Evolutionary conservation across 2,329 filamentous ascomycete species (phyloP).

Genomic region (Diaporthe velutina): DNA sequence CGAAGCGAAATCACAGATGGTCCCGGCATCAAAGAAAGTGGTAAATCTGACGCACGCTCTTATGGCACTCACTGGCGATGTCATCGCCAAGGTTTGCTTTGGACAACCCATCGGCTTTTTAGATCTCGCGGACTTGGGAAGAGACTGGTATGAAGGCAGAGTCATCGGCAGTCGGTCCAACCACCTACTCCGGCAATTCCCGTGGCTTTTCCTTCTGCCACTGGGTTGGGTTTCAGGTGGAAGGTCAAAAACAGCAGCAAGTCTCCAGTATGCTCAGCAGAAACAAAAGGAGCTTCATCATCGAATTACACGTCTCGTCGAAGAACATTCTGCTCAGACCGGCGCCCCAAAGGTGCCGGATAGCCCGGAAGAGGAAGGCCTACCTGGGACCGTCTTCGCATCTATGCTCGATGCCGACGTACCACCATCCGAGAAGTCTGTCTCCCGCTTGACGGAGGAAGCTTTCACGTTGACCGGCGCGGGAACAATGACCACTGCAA

Average conservation of each 20-base stretch:
- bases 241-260: not conserved
- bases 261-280: slow-evolving; percentile 11
- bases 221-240: not conserved
- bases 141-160: slow-evolving; percentile 17
- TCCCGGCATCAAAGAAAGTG: not conserved
- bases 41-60: slow-evolving; percentile 16
- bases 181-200: slow-evolving; percentile 16
- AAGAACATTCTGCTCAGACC: not conserved
- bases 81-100: slow-evolving; percentile 12
- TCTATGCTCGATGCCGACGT: slow-evolving; percentile 20
- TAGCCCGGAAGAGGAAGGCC: not conserved
- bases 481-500: slow-evolving; percentile 19
- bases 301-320: not conserved
- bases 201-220: not conserved
- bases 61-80: slow-evolving; percentile 10
- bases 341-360: not conserved
- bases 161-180: not conserved
- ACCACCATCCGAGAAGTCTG: not conserved
- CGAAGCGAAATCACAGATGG: not conserved
- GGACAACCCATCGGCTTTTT: not conserved
- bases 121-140: not conserved
- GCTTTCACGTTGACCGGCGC: slow-evolving; percentile 17
- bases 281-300: slow-evolving; percentile 7
- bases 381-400: slow-evolving; percentile 1
- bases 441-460: slow-evolving; percentile 12